phyloP scores from a whole-genome alignment of 164 flowering plant genomes.

The Stephania cephalantha region DNA sequence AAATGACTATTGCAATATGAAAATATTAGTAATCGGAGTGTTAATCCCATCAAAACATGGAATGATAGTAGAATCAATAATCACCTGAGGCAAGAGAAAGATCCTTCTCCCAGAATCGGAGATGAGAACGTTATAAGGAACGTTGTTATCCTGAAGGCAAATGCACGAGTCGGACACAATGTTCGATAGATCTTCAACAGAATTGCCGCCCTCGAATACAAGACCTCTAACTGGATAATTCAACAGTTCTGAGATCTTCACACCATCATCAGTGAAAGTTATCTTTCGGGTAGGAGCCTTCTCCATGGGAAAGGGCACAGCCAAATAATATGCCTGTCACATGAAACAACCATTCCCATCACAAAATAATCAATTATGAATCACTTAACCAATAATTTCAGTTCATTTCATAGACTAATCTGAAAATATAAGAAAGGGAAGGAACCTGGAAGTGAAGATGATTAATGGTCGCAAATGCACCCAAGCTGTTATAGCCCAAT shows the following conservation, averaged over 20 bases:
- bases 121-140: conserved; percentile 77
- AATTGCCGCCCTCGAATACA: conserved; percentile 68
- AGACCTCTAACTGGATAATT: conserved; percentile 74
- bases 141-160: conserved; percentile 62
- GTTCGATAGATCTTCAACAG: conserved; percentile 45
- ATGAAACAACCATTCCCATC: conserved; percentile 40
- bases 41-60: background rate
- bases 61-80: conserved; percentile 33
- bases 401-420: conserved; percentile 44
- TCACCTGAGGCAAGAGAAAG: conserved; percentile 80
- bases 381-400: conserved; percentile 15
- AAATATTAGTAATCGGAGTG: background rate
- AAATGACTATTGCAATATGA: background rate
- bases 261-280: conserved; percentile 22
- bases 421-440: conserved; percentile 41
- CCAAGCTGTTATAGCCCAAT: conserved; percentile 89
- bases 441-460: conserved; percentile 87
- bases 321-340: conserved; percentile 70
- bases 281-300: conserved; percentile 48
- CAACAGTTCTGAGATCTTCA: conserved; percentile 42
- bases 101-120: conserved; percentile 57
- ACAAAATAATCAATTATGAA: conserved; percentile 24
- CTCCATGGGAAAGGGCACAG: conserved; percentile 63
- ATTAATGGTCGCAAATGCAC: conserved; percentile 94
- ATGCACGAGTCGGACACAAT: conserved; percentile 56